A percentile compares a stretch with the other conserved stretches of the same genome.
Evolutionary conservation across 352 stramenopile species (phyloP).

Genomic region (Phytophthora brassicae): DNA sequence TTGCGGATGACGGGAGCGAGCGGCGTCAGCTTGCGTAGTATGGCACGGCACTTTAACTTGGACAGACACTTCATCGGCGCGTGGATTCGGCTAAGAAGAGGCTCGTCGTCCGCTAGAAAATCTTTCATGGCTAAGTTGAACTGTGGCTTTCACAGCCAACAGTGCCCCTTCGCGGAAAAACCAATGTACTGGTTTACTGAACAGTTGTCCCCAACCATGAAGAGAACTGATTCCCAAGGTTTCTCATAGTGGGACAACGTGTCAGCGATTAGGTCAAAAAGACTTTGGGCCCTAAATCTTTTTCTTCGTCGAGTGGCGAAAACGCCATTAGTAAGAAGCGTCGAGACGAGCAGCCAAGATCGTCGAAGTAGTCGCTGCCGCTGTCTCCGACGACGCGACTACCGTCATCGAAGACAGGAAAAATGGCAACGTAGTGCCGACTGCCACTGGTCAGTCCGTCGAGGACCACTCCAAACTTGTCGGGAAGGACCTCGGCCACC

Average conservation of each 20-base stretch:
- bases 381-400: not conserved
- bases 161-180: not conserved
- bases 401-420: not conserved
- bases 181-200: conserved; percentile 22
- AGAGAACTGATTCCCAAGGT: conserved; percentile 11
- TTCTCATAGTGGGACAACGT: conserved; percentile 8
- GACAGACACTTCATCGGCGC: conserved; percentile 3
- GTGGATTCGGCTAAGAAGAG: conserved; percentile 6
- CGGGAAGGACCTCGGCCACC: not conserved
- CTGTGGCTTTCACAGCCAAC: conserved; percentile 19
- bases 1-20: conserved; percentile 1
- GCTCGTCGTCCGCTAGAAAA: conserved; percentile 5
- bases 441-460: conserved; percentile 1
- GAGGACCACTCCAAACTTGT: conserved; percentile 8
- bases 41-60: not conserved
- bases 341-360: not conserved
- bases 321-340: conserved; percentile 1
- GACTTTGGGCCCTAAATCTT: conserved; percentile 14
- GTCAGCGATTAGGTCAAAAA: conserved; percentile 16
- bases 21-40: not conserved
- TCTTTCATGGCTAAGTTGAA: conserved; percentile 17
- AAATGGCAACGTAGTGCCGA: conserved; percentile 1
- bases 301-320: conserved; percentile 8
- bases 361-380: not conserved
- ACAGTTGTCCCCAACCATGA: conserved; percentile 18